phyloP scores from a whole-genome alignment of 1,139 yeast species.

The Kluyveromyces sp. region DNA sequence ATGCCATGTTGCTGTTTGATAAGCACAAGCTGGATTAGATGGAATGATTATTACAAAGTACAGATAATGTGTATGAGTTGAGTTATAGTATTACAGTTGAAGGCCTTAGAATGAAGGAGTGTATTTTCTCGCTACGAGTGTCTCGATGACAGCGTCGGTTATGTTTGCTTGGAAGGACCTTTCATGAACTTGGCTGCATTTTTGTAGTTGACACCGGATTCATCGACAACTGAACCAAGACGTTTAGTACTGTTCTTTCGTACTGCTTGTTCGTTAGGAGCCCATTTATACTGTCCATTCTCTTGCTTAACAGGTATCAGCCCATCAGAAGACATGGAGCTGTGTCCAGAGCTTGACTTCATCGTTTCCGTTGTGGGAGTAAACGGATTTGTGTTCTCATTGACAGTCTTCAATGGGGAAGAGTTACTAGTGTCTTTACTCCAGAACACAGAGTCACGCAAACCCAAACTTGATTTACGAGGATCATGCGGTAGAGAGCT shows the following conservation, averaged over 20 bases:
- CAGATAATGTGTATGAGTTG: not conserved
- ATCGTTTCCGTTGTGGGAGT: not conserved
- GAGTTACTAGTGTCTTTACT: not conserved
- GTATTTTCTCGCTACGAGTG: not conserved
- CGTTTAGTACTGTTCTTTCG: slow-evolving; percentile 27
- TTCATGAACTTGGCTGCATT: slow-evolving; percentile 26
- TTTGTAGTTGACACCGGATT: slow-evolving; percentile 23
- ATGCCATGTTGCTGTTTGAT: too few relatives aligned
- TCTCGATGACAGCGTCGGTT: too few relatives aligned
- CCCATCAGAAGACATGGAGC: slow-evolving; percentile 10
- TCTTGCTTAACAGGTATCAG: slow-evolving; percentile 17
- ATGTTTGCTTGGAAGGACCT: slow-evolving; percentile 27
- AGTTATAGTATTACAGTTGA: not conserved
- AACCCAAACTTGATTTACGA: slow-evolving; percentile 35
- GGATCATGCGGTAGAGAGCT: slow-evolving; percentile 38
- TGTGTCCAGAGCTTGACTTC: slow-evolving; percentile 1
- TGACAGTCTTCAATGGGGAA: not conserved
- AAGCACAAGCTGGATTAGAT: not conserved
- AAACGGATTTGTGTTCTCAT: not conserved
- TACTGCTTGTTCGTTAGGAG: not conserved
- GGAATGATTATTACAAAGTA: not conserved
- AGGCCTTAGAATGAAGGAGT: not conserved
- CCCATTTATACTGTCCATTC: slow-evolving; percentile 8
- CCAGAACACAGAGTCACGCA: slow-evolving; percentile 38
- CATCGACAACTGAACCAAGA: slow-evolving; percentile 21